Conservation (phyloP, 441 rosid species). For the Erysimum cheiri region DNA sequence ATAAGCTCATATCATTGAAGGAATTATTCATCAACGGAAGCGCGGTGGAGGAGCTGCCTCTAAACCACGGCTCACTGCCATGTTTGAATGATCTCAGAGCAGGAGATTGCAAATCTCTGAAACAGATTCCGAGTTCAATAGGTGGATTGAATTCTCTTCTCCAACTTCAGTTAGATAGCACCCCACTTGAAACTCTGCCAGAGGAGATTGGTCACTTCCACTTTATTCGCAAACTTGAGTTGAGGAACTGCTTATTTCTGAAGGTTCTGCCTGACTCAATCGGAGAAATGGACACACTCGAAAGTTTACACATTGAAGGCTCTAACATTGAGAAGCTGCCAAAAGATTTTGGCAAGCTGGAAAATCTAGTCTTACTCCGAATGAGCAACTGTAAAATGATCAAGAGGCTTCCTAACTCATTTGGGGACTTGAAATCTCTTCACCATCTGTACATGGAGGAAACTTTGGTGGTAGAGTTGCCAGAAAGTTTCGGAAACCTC, state of each 20-base stretch:
- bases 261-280: slow-evolving; percentile 53
- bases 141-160: slow-evolving; percentile 47
- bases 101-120: slow-evolving; percentile 47
- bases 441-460: slow-evolving; percentile 50
- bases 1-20: slow-evolving; percentile 46
- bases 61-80: slow-evolving; percentile 45
- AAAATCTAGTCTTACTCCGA: slow-evolving; percentile 48
- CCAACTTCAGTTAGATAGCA: slow-evolving; percentile 49
- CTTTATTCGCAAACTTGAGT: slow-evolving; percentile 48
- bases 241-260: slow-evolving; percentile 52
- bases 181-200: slow-evolving; percentile 53
- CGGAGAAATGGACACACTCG: slow-evolving; percentile 52
- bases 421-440: slow-evolving; percentile 58
- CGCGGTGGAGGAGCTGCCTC: slow-evolving; percentile 51
- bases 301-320: slow-evolving; percentile 46
- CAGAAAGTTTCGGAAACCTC: slow-evolving; percentile 64
- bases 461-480: slow-evolving; percentile 55
- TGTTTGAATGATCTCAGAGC: slow-evolving; percentile 48
- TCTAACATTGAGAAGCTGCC: slow-evolving; percentile 57
- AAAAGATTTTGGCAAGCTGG: slow-evolving; percentile 54
- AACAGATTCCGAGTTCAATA: slow-evolving; percentile 52
- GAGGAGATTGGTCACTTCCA: slow-evolving; percentile 50
- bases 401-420: slow-evolving; percentile 58
- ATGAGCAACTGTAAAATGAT: slow-evolving; percentile 50
- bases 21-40: slow-evolving; percentile 37